Percentiles rank a stretch among this genome's conserved stretches.
Conservation (phyloP, 371 early-diverging fungal species). For the Smittium mucronatum region DNA sequence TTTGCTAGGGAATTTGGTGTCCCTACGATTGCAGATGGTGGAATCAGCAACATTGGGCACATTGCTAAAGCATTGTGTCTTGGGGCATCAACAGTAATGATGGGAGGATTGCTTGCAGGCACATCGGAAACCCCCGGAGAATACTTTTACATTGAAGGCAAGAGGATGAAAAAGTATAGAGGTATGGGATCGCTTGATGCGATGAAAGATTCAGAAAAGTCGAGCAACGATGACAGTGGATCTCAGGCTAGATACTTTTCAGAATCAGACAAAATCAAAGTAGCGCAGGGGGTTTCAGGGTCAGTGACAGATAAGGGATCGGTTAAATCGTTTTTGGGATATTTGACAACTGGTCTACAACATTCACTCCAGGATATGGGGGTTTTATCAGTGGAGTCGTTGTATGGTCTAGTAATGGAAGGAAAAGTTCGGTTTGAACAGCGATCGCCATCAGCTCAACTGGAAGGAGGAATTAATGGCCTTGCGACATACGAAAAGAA, state of each 20-base stretch:
- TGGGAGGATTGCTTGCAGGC: constrained; percentile 93
- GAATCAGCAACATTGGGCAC: constrained; percentile 91
- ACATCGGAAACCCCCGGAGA: constrained; percentile 91
- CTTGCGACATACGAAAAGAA: constrained; percentile 82
- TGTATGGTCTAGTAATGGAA: constrained; percentile 48
- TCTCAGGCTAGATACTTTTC: constrained; percentile 88
- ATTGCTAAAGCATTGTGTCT: constrained; percentile 89
- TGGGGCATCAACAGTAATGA: constrained; percentile 93
- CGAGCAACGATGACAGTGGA: constrained; percentile 47
- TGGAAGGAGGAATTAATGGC: constrained; percentile 94
- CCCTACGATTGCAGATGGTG: constrained; percentile 94
- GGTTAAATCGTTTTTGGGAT: constrained; percentile 80
- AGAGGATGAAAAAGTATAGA: constrained; percentile 92
- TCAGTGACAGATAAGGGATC: constrained; percentile 92
- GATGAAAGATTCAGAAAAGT: constrained; percentile 58
- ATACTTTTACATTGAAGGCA: constrained; percentile 94
- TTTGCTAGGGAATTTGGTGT: constrained; percentile 86
- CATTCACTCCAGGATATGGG: constrained; percentile 97
- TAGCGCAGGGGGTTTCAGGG: constrained; percentile 95
- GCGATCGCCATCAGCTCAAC: constrained; percentile 84
- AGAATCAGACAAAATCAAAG: constrained; percentile 89
- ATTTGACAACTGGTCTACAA: constrained; percentile 85
- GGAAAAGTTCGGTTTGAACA: constrained; percentile 84
- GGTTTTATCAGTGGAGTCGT: constrained; percentile 40
- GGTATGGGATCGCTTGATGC: constrained; percentile 96